Conservation (phyloP, 495 filamentous ascomycete species). For the Penicillium canescens region DNA sequence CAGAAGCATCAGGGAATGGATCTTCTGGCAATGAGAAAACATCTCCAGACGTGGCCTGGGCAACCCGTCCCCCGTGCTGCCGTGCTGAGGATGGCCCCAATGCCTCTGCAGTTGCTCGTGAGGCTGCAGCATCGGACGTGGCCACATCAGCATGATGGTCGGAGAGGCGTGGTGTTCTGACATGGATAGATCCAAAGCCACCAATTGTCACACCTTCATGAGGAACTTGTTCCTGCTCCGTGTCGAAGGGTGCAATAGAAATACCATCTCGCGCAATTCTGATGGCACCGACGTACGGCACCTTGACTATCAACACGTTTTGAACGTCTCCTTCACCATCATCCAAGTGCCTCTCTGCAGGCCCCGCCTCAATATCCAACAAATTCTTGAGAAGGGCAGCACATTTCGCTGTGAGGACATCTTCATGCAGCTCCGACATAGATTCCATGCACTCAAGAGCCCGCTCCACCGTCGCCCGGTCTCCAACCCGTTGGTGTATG, state of each 20-base stretch:
- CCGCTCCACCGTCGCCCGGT: neutral
- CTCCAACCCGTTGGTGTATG: neutral
- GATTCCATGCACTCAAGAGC: constrained; percentile 1
- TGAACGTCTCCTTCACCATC: neutral
- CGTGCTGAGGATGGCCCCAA: neutral
- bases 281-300: neutral
- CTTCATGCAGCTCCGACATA: neutral
- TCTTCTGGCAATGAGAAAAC: neutral
- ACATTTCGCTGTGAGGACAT: neutral
- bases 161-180: neutral
- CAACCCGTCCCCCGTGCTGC: neutral
- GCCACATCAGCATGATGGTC: neutral
- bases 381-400: neutral
- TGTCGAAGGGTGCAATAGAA: neutral
- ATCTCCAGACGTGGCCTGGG: neutral
- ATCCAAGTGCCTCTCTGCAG: neutral
- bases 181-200: neutral
- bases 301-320: neutral
- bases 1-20: neutral
- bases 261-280: neutral
- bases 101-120: neutral
- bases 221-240: neutral
- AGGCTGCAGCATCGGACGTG: neutral
- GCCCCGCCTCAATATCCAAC: neutral
- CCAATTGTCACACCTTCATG: neutral